Conservation (phyloP, 1,284 basidiomycete species). For the Mycena citricolor region DNA sequence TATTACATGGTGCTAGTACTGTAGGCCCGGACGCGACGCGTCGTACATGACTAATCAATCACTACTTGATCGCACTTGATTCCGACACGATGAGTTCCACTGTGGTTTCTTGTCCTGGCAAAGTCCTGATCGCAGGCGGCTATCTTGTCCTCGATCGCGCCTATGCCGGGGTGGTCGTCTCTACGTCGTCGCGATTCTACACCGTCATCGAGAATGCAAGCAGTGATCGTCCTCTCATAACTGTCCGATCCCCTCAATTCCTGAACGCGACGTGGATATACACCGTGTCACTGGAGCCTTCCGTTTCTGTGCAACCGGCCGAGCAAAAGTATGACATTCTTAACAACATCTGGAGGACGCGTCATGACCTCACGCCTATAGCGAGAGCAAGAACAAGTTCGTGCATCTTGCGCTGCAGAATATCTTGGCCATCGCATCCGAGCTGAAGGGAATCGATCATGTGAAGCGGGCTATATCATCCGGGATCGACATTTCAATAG, state of each 20-base stretch:
- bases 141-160: constrained; percentile 89
- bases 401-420: constrained; percentile 85
- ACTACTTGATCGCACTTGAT: background rate
- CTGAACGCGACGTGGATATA: constrained; percentile 80
- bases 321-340: constrained; percentile 40
- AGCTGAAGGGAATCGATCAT: constrained; percentile 48
- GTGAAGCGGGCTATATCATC: constrained; percentile 46
- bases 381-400: constrained; percentile 79
- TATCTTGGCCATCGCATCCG: constrained; percentile 67
- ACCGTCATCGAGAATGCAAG: constrained; percentile 52
- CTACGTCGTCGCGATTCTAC: constrained; percentile 94
- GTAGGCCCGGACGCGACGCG: too few species aligned
- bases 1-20: too few species aligned
- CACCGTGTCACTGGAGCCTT: constrained; percentile 44
- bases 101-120: constrained; percentile 89
- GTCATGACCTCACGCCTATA: constrained; percentile 28
- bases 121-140: constrained; percentile 92
- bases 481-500: constrained; percentile 77
- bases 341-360: too few species aligned
- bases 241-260: constrained; percentile 92
- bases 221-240: constrained; percentile 44
- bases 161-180: constrained; percentile 84
- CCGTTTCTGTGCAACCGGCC: constrained; percentile 45
- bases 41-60: too few species aligned
- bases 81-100: constrained; percentile 43